Conservation (phyloP, 768 basidiomycete species). For the Floccularia luteovirens region DNA sequence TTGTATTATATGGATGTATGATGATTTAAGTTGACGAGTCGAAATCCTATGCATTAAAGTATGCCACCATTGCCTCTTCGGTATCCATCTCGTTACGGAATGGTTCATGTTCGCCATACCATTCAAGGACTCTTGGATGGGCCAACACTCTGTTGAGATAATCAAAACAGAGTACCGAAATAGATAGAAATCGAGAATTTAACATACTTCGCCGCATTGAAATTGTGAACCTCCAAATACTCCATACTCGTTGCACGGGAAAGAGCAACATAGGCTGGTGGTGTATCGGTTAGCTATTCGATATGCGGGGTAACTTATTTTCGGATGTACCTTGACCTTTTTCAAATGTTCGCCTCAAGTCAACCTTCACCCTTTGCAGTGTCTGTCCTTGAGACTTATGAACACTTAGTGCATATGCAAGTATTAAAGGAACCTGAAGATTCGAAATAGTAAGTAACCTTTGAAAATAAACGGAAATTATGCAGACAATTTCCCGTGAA, state of each 20-base stretch:
- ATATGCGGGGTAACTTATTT: background rate
- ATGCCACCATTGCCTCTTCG: slow-evolving; percentile 24
- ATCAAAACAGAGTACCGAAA: slow-evolving; percentile 2
- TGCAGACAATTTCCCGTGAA: slow-evolving; percentile 42
- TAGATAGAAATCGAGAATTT: no score
- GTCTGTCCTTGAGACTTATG: slow-evolving; percentile 94
- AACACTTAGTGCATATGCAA: slow-evolving; percentile 86
- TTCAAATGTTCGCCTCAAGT: slow-evolving; percentile 71
- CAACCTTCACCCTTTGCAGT: slow-evolving; percentile 74
- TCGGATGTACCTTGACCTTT: slow-evolving; percentile 57
- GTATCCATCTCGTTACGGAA: slow-evolving; percentile 27
- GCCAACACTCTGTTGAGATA: slow-evolving; percentile 43
- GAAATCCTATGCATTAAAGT: slow-evolving; percentile 14
- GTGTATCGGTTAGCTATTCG: background rate
- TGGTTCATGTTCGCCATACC: slow-evolving; percentile 33
- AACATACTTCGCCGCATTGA: slow-evolving; percentile 49
- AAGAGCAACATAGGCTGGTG: slow-evolving; percentile 59
- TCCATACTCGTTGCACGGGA: slow-evolving; percentile 68
- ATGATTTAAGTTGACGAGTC: background rate
- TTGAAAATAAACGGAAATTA: slow-evolving; percentile 4
- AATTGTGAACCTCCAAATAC: slow-evolving; percentile 57
- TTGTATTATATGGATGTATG: no score
- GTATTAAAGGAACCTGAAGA: slow-evolving; percentile 59
- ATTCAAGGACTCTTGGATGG: slow-evolving; percentile 54
- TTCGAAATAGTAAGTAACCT: background rate